Evolutionary conservation across 805 yeast species (phyloP).

Genomic region (Wickerhamiella lipophila): DNA sequence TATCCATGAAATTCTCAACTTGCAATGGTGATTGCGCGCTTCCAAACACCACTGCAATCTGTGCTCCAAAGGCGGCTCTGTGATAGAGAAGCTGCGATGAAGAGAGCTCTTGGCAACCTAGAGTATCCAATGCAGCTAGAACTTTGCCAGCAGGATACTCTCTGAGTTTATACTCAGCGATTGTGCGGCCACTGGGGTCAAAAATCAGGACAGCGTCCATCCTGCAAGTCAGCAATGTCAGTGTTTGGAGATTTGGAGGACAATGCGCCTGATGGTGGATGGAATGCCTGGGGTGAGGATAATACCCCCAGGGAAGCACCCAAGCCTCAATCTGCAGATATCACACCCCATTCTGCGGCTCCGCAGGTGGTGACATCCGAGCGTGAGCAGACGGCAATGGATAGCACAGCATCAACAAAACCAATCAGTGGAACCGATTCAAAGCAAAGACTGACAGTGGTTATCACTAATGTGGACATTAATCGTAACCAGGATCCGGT

Average conservation of each 20-base stretch:
- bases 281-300: neutral
- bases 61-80: conserved; percentile 21
- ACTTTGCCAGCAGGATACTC: conserved; percentile 1
- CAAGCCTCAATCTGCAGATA: neutral
- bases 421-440: conserved; percentile 9
- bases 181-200: conserved; percentile 13
- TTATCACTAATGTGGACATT: conserved; percentile 58
- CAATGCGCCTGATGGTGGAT: conserved; percentile 23
- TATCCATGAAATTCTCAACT: conserved; percentile 42
- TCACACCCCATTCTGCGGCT: neutral
- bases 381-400: neutral
- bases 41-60: conserved; percentile 25
- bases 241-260: conserved; percentile 23
- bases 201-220: conserved; percentile 18
- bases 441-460: conserved; percentile 36
- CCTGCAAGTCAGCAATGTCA: conserved; percentile 8
- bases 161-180: conserved; percentile 12
- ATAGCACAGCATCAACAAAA: neutral
- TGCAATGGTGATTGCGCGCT: conserved; percentile 36
- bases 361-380: neutral
- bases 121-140: neutral
- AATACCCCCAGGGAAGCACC: neutral
- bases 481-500: conserved; percentile 68
- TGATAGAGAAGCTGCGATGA: conserved; percentile 25
- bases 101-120: conserved; percentile 19